Conservation (phyloP, 305 asterid genomes). For the Fraxinus albicans region DNA sequence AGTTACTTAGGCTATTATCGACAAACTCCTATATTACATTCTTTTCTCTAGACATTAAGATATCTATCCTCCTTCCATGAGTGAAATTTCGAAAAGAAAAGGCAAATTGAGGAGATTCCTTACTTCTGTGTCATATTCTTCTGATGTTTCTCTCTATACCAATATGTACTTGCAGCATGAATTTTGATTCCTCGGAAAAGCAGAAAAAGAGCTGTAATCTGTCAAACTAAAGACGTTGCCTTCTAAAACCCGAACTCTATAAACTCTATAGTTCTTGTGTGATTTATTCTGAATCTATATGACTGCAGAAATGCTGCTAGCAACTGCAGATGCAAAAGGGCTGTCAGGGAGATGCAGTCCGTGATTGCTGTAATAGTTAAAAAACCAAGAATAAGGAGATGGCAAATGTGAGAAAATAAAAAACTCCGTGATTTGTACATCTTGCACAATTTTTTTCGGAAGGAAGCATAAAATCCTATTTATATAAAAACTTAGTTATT, state of each 20-base stretch:
- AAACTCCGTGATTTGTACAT: neutral
- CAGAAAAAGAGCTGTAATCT: constrained; percentile 28
- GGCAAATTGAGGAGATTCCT: constrained; percentile 9
- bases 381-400: neutral
- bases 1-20: constrained; percentile 1
- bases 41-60: constrained; percentile 2
- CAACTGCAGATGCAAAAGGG: constrained; percentile 55
- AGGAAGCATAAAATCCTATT: neutral
- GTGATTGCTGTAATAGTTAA: constrained; percentile 40
- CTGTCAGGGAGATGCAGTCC: constrained; percentile 66
- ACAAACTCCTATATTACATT: constrained; percentile 29
- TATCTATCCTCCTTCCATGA: constrained; percentile 11
- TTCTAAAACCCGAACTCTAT: constrained; percentile 34
- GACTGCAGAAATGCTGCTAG: constrained; percentile 52
- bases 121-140: constrained; percentile 27
- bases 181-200: constrained; percentile 24
- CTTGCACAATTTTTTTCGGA: neutral
- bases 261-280: constrained; percentile 24
- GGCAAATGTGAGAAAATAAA: neutral
- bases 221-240: constrained; percentile 33
- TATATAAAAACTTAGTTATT: neutral
- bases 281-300: constrained; percentile 33
- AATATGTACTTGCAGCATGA: constrained; percentile 35
- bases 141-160: constrained; percentile 26
- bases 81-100: constrained; percentile 4